Evolutionary conservation across 495 filamentous ascomycete genomes (phyloP), one percentile per base, ranked within the genome.

Genomic region (Apiosordaria backusii): DNA sequence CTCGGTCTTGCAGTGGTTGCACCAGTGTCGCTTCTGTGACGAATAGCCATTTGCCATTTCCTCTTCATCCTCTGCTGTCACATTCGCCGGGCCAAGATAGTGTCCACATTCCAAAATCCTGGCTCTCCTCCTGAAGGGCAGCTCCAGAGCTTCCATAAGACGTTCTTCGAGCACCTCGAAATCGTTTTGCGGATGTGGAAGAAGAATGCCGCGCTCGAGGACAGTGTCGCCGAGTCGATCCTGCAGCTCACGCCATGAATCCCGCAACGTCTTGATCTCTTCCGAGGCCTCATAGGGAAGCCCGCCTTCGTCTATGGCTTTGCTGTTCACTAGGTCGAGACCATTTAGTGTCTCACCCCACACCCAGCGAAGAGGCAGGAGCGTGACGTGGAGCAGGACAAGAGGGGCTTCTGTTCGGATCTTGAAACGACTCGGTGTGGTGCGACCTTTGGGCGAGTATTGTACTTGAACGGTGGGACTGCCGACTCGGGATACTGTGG

Each of bases 91-190:
- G 9, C 84, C 83, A 18, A 84, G 83, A 72, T 87, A 87, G 71
- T 97, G 92, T 0, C 95, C 95, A 63, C 91, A 92, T 70, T 91
- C 89, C 2, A 94, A 77, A 54, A 92, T 85, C 3, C 89, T 80
- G 0, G 91, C 89, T 50, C 82, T 74, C n/a, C 80, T 75, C 22
- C 74, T 76, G 1, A 85, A 79, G 45, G 88, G 88, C 15, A 97
- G 78, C 69, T 97, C 92, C 25, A 99, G 77, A 7, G 89, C 88
- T 76, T 97, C 94, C 4, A 97, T 78, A n/a, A 99, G 79, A 18
- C 93, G 83, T 75, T 97, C 95, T 76, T 99, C 95, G 0, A 99
- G 85, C 24, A 97, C 76, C 71, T 96, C 94, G 72, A 93, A 97
- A 68, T 96, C 89, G 65, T 93, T 92, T 70, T 90, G 86, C 15